phyloP scores from a whole-genome alignment of 2,329 filamentous ascomycete genomes.

The Ophiocordyceps camponoti-floridani region DNA sequence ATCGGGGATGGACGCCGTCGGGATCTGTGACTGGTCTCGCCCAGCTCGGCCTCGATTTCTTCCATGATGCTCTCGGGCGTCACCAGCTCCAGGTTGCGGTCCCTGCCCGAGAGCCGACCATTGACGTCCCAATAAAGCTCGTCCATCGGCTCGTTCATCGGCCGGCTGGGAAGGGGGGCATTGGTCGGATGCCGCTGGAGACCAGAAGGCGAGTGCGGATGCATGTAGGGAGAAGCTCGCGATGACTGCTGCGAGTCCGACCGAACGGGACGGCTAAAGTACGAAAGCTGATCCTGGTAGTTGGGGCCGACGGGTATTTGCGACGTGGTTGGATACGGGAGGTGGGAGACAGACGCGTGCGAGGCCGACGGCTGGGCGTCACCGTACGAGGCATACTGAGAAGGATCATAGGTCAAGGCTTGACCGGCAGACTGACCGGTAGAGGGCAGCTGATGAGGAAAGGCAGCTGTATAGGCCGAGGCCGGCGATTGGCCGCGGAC shows the following conservation, averaged over 20 bases:
- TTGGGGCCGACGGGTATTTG: constrained; percentile 34
- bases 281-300: constrained; percentile 30
- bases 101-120: constrained; percentile 10
- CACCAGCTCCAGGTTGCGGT: constrained; percentile 17
- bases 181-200: constrained; percentile 40
- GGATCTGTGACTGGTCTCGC: constrained; percentile 11
- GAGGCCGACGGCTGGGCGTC: constrained; percentile 8
- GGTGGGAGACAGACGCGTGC: constrained; percentile 16
- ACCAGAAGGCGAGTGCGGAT: constrained; percentile 24
- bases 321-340: constrained; percentile 32
- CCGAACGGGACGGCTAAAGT: constrained; percentile 24
- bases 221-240: constrained; percentile 23
- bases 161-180: constrained; percentile 38
- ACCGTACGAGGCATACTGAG: constrained; percentile 12
- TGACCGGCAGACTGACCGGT: constrained; percentile 11
- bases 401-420: constrained; percentile 18
- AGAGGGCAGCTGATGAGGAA: constrained; percentile 7
- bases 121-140: constrained; percentile 22
- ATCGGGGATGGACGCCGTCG: constrained; percentile 21
- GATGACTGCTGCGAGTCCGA: constrained; percentile 33
- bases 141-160: constrained; percentile 23
- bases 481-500: constrained; percentile 20
- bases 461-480: constrained; percentile 12
- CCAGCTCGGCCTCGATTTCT: constrained; percentile 37
- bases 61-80: constrained; percentile 37